Conservation (phyloP, 768 basidiomycete species). For the Lactarius trivialis region DNA sequence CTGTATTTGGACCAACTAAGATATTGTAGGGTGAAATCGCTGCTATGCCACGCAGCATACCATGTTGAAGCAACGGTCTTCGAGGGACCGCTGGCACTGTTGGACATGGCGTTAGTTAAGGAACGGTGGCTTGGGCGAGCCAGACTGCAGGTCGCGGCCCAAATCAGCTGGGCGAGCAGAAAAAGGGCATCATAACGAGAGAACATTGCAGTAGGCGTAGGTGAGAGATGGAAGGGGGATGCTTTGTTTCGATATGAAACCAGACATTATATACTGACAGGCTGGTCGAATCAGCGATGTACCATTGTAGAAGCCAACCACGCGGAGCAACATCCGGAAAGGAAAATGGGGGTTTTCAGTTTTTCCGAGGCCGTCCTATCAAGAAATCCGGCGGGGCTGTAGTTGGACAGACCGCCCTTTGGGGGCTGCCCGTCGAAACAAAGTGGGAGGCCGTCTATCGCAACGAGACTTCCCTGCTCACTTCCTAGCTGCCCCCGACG, state of each 20-base stretch:
- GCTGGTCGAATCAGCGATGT: too few relatives aligned
- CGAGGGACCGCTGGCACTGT: not conserved
- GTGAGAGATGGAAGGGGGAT: not conserved
- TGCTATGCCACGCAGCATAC: conserved; percentile 49
- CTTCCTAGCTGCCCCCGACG: too few relatives aligned
- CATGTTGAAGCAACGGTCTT: conserved; percentile 41
- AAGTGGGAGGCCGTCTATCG: too few relatives aligned
- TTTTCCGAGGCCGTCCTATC: not conserved
- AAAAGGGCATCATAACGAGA: not conserved
- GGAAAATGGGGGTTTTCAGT: not conserved
- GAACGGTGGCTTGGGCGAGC: too few relatives aligned
- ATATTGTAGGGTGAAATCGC: conserved; percentile 34
- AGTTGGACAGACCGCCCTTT: too few relatives aligned
- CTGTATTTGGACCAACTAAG: conserved; percentile 53
- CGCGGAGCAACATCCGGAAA: not conserved
- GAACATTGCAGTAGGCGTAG: not conserved
- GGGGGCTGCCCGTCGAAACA: too few relatives aligned
- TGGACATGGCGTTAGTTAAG: too few relatives aligned
- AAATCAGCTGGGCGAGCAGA: not conserved
- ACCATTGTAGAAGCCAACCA: not conserved
- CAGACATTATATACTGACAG: not conserved
- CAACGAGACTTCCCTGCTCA: too few relatives aligned
- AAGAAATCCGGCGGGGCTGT: not conserved
- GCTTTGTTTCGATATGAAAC: not conserved
- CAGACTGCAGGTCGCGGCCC: not conserved